Base-by-base conservation (phyloP, 176 grass and related monocot genomes). In the Oryza nivara region DNA sequence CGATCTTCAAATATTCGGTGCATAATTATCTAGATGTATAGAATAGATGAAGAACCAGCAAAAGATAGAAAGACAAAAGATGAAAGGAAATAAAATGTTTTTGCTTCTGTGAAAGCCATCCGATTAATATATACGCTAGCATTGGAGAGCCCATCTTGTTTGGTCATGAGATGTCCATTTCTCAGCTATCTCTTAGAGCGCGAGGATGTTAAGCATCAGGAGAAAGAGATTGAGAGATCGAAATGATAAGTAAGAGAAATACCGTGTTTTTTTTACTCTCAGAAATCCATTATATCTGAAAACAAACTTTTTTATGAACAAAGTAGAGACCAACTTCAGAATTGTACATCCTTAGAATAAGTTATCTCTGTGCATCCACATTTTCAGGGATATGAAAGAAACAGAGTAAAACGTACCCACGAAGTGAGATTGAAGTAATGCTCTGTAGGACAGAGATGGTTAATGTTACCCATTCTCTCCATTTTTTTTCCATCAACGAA, bases 191-290 rank as follows among this genome's bases (percentile, higher is more conserved):
- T 65, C 58, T 28, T 22, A 14, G 43, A 1, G 63, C 25, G 32
- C 65, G 56, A 73, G 54, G 20, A 79, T 79, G 43, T 19, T 68
- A 79, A 43, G 32, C 22, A 46, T 35, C 63, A 41, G 83, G 67
- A 79, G 36, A 60, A 25, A 19, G 4, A 75, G 28, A 75, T 0
- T 17, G 13, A 0, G 1, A 23, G 20, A 65, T 19, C 6, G 1
- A 77, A 25, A 9, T 3, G 8, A 19, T 4, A 2, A 11, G 20
- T n/a, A 64, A 65, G 56, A 17, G 0, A 25, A 13, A 7, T 25
- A 7, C 1, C 41, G 17, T 6, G 15, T 26, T 54, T 56, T 20
- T 0, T 51, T 56, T 20, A 56, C 52, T 56, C 6, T 56, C 17
- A 8, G 52, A 7, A 20, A 20, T 56, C 17, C 52, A 7, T 5